A percentile compares a stretch with the other conserved stretches of the same genome.
phyloP scores from a whole-genome alignment of 148 eudicot species.

The Camellia lanceoleosa region DNA sequence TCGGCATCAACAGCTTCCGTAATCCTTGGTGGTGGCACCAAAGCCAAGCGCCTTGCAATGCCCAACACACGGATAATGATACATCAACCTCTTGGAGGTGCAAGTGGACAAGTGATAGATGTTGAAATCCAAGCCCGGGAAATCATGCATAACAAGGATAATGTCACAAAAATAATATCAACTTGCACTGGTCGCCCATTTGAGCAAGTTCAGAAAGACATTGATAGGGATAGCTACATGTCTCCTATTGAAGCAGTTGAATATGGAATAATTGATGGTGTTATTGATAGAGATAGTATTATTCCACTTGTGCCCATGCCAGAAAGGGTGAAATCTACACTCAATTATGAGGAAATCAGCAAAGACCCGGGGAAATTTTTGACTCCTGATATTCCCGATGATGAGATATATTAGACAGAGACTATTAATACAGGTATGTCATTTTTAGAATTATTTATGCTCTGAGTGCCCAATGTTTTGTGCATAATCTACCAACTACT shows the following conservation, averaged over 20 bases:
- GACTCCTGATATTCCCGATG: slow-evolving; percentile 79
- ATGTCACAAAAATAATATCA: slow-evolving; percentile 52
- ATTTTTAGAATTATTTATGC: background rate
- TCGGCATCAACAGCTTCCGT: slow-evolving; percentile 83
- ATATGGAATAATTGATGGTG: slow-evolving; percentile 84
- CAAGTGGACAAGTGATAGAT: slow-evolving; percentile 66
- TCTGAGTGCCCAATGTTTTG: background rate
- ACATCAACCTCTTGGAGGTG: slow-evolving; percentile 89
- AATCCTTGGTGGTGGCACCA: slow-evolving; percentile 77
- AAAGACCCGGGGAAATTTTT: slow-evolving; percentile 61
- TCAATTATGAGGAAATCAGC: slow-evolving; percentile 49
- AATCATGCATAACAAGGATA: slow-evolving; percentile 63
- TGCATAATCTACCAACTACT: background rate
- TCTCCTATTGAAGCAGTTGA: slow-evolving; percentile 96
- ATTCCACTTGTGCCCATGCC: slow-evolving; percentile 80
- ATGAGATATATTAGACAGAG: slow-evolving; percentile 54
- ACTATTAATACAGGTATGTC: slow-evolving; percentile 8
- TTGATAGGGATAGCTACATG: slow-evolving; percentile 82
- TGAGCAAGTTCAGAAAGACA: slow-evolving; percentile 79
- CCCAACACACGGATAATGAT: slow-evolving; percentile 84
- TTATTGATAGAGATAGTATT: slow-evolving; percentile 72
- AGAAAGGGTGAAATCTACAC: slow-evolving; percentile 52
- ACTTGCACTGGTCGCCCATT: slow-evolving; percentile 59
- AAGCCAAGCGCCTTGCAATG: slow-evolving; percentile 91
- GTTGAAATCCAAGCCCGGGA: slow-evolving; percentile 84